phyloP scores from a whole-genome alignment of 352 stramenopile species.

The Phytophthora palmivora region DNA sequence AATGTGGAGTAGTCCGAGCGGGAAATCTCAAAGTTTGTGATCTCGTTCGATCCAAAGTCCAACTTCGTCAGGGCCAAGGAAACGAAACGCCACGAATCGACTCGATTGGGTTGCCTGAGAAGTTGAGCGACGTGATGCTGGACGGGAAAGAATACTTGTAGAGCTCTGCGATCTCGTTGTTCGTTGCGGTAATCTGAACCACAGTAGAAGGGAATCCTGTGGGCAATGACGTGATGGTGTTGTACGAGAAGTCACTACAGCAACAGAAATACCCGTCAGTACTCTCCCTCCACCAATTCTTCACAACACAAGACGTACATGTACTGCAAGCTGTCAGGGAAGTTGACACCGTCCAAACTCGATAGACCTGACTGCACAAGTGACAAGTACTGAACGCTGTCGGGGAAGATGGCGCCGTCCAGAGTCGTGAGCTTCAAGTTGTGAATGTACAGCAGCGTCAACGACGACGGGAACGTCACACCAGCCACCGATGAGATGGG shows the following conservation, averaged over 20 bases:
- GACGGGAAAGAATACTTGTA: constrained; percentile 59
- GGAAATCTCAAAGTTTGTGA: constrained; percentile 75
- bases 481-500: constrained; percentile 63
- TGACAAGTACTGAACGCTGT: constrained; percentile 53
- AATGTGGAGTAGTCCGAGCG: constrained; percentile 68
- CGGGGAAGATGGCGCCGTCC: constrained; percentile 49
- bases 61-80: constrained; percentile 52
- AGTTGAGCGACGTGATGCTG: constrained; percentile 56
- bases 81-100: constrained; percentile 65
- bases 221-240: constrained; percentile 49
- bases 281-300: not conserved
- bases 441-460: constrained; percentile 77
- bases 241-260: constrained; percentile 55
- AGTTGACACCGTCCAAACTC: constrained; percentile 44
- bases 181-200: constrained; percentile 45
- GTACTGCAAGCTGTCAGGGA: constrained; percentile 57
- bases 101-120: constrained; percentile 66
- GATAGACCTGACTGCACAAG: constrained; percentile 54
- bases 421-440: constrained; percentile 60
- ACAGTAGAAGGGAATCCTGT: constrained; percentile 37
- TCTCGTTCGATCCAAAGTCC: constrained; percentile 52
- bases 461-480: constrained; percentile 49
- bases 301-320: constrained; percentile 43
- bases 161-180: constrained; percentile 60
- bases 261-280: constrained; percentile 2